Evolutionary conservation across 768 basidiomycete species (phyloP).

Genomic region (Pleurotus platypus): DNA sequence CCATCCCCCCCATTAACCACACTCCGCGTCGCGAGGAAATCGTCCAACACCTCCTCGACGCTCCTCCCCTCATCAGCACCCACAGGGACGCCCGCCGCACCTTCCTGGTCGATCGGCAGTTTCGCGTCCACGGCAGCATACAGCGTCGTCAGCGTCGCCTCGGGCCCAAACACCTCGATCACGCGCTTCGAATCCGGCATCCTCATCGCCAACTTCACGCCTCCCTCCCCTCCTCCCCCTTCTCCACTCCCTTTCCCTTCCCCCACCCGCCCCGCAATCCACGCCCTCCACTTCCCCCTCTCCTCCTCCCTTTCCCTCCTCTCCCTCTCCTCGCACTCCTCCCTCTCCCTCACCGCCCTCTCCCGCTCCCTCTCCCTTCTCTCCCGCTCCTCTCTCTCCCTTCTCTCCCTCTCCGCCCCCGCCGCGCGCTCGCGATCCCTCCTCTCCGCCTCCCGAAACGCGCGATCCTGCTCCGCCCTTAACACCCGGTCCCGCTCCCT

Average conservation of each 20-base stretch:
- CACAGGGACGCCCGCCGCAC: too few relatives aligned
- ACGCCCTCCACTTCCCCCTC: slow-evolving; percentile 55
- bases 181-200: slow-evolving; percentile 54
- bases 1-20: too few relatives aligned
- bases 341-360: slow-evolving; percentile 15
- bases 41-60: too few relatives aligned
- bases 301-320: slow-evolving; percentile 22
- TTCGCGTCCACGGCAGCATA: slow-evolving; percentile 52
- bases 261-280: slow-evolving; percentile 48
- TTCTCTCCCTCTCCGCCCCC: slow-evolving; percentile 23
- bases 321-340: slow-evolving; percentile 31
- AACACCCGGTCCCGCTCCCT: slow-evolving; percentile 24
- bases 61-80: too few relatives aligned
- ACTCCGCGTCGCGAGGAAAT: too few relatives aligned
- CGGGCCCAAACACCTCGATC: slow-evolving; percentile 50
- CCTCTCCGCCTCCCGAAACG: slow-evolving; percentile 41
- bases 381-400: slow-evolving; percentile 25
- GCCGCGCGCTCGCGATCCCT: slow-evolving; percentile 14
- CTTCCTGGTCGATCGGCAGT: too few relatives aligned
- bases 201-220: slow-evolving; percentile 49
- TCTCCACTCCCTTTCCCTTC: slow-evolving; percentile 16
- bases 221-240: slow-evolving; percentile 17
- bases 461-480: slow-evolving; percentile 72
- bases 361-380: slow-evolving; percentile 35
- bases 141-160: slow-evolving; percentile 54